Evolutionary conservation across 2,329 filamentous ascomycete genomes (phyloP), one percentile per base, ranked within the genome.

Genomic region (Fusarium transvaalense): DNA sequence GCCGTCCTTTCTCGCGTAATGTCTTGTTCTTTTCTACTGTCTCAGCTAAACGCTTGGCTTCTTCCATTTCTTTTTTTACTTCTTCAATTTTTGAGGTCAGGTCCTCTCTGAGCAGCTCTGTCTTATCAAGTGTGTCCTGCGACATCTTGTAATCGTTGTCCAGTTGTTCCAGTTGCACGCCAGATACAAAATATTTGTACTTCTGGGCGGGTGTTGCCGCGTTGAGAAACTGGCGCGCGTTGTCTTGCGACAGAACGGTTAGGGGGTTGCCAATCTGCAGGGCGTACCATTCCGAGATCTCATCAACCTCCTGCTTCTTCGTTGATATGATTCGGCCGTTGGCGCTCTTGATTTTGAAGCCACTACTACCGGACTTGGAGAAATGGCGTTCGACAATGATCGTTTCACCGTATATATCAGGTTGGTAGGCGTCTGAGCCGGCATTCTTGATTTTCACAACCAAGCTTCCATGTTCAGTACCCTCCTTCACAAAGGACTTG

Each of bases 241-340:
- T 94, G 76, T 99, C 96, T 78, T 99, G 96, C 1, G 94, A 97
- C 19, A 99, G 85, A 9, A 98, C 92, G 62, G 97, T 98, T 82
- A 99, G 90, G 1, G 96, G 96, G 72, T 99, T 99, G 76, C 98
- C 95, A 59, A 99, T 93, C 77, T 98, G 95, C 41, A 99, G 83
- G 41, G 91, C 92, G 77, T 94, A 98, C 77, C 93, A 97, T 77
- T 99, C 96, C 41, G 93, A 90, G 47, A 99, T 95, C 69, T 97
- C 92, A 70, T 97, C 94, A 10, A 99, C 86, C 70, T 97, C 95
- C 10, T 87, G 84, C 76, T 92, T 96, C 79, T 94, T 97, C 10
- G 86, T 92, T 1, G 94, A 97, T 47, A 97, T 86, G 25, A 90
- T 83, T 56, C 87, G 88, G 23, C 89, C 91, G 12, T 86, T 84